Conservation (phyloP, 106 monocot genomes). For the Platanthera zijinensis region DNA sequence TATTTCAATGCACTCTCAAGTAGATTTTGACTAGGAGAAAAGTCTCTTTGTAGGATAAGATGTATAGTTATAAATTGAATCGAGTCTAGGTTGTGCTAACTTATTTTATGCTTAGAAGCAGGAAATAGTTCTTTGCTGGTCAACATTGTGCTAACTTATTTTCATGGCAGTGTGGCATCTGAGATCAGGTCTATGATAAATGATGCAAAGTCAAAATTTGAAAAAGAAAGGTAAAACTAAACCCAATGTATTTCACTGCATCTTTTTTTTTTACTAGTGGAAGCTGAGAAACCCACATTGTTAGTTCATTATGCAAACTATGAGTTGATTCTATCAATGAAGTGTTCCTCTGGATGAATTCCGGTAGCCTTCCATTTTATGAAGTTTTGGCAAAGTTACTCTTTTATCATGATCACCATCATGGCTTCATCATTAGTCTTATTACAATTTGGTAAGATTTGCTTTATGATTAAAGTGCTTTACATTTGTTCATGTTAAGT, state of each 20-base stretch:
- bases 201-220: conserved; percentile 47
- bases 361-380: background rate
- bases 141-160: background rate
- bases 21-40: background rate
- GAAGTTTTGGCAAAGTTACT: background rate
- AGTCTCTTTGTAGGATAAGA: background rate
- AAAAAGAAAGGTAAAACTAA: conserved; percentile 58
- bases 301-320: background rate
- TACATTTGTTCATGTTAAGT: no score
- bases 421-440: no score
- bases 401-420: background rate
- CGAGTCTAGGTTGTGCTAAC: background rate
- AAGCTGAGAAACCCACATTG: background rate
- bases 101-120: background rate
- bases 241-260: background rate
- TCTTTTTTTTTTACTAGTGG: background rate
- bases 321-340: background rate
- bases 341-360: background rate
- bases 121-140: background rate
- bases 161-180: conserved; percentile 32
- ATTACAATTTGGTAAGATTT: no score
- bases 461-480: no score
- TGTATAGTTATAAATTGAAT: background rate
- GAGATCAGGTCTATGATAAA: conserved; percentile 41
- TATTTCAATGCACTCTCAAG: background rate